Base-by-base conservation (phyloP, 2,329 filamentous ascomycete species). In the Scedosporium aurantiacum region DNA sequence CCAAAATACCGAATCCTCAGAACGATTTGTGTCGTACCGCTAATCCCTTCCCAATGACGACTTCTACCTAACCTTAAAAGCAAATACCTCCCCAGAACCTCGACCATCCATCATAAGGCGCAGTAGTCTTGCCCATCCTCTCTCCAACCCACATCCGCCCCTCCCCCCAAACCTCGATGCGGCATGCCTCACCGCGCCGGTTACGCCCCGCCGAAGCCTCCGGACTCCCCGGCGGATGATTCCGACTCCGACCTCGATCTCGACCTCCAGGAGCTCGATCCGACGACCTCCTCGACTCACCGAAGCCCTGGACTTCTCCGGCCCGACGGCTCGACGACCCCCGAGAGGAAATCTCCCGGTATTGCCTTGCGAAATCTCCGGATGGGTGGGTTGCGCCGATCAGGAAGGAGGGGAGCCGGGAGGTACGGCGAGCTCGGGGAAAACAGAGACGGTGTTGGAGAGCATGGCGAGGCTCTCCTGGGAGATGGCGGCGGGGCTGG, bases 221-320 rank as follows among this genome's bases (percentile, higher is more conserved):
- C 85, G 74, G 84, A 88, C 74, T 84, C 82, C 63, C 80, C 81
- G 63, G 74, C 78, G 68, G 78, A 85, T 74, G 88, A 91, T 71
- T 90, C 87, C 58, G 77, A 87, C 62, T 73, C 75, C 64, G 88
- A 93, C 71, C 83, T 87, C 67, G 87, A 90, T 65, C 79, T 94
- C 68, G 88, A 92, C 68, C 81, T 91, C 67, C 82, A 90, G 69
- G 90, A 93, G 78, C 85, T 94, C 66, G 89, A 92, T 70, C 88
- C 89, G 61, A 70, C 70, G 62, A 71, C 71, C 21, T 69, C 69
- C 40, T 67, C 57, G 18, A 50, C 70, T 32, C n/a, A 43, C 4
- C 37, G 25, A n/a, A 61, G 41, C n/a, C 67, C 69, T 58, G 68
- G 68, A 37, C 68, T 72, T 23, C 64, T 70, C 60, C 82, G 86